A percentile compares a stretch with the other conserved stretches of the same genome.
These are phyloP conservation scores for Micromonas pusilla DNA, from an alignment of 139 green algal species.

Conservation along the genomic window DNA sequence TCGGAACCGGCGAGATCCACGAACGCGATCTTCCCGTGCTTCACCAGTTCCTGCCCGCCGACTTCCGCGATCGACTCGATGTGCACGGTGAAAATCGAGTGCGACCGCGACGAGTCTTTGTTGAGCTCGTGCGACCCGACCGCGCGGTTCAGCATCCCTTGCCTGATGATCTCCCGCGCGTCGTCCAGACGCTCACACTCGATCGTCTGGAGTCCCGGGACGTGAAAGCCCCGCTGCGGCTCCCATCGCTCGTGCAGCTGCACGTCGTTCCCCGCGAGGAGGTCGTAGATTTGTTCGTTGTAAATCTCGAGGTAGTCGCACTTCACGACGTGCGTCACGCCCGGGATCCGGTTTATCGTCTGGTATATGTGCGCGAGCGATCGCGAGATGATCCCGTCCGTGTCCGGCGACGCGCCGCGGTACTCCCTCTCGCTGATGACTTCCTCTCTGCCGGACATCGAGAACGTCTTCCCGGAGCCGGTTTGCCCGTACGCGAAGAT, in stretches of 20 bases:
- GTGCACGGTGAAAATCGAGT: slow-evolving; percentile 83
- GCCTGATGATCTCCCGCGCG: slow-evolving; percentile 51
- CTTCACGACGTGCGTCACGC: slow-evolving; percentile 27
- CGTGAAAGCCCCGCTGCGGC: not conserved
- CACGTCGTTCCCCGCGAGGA: not conserved
- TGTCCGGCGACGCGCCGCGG: not conserved
- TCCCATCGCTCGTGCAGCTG: slow-evolving; percentile 11
- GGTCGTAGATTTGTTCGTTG: slow-evolving; percentile 56
- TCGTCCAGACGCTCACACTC: slow-evolving; percentile 37
- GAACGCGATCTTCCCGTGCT: slow-evolving; percentile 53
- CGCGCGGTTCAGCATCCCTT: slow-evolving; percentile 60
- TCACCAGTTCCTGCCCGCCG: not conserved
- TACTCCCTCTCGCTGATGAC: not conserved
- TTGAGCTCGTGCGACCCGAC: slow-evolving; percentile 71
- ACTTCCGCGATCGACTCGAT: slow-evolving; percentile 39
- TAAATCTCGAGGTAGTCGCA: slow-evolving; percentile 84
- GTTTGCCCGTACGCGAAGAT: slow-evolving; percentile 10
- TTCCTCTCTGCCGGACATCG: not conserved
- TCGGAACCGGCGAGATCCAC: slow-evolving; percentile 89
- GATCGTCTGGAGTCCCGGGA: not conserved
- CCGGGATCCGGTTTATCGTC: not conserved
- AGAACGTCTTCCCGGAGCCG: slow-evolving; percentile 9
- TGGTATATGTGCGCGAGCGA: not conserved
- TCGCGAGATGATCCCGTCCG: slow-evolving; percentile 14
- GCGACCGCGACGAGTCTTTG: slow-evolving; percentile 64